phyloP scores from a whole-genome alignment of 352 stramenopile species.

The Pythium monospermum region DNA sequence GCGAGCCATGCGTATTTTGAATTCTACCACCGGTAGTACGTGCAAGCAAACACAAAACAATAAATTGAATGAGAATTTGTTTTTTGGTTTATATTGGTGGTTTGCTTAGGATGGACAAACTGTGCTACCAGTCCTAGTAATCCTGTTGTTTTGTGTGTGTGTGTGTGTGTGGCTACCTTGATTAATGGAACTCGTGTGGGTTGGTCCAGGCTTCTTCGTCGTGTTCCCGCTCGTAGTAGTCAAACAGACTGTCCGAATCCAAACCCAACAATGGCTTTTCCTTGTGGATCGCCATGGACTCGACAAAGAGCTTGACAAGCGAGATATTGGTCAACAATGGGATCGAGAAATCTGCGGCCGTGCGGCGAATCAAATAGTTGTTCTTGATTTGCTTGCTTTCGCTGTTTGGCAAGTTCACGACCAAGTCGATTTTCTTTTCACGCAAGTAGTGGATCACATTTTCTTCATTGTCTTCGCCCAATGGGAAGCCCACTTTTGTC shows the following conservation, averaged over 20 bases:
- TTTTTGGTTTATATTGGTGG: no score
- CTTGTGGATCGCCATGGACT: slow-evolving; percentile 91
- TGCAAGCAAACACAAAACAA: no score
- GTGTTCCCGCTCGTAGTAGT: slow-evolving; percentile 96
- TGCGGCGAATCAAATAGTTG: slow-evolving; percentile 93
- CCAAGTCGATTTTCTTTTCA: slow-evolving; percentile 92
- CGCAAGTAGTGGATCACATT: slow-evolving; percentile 91
- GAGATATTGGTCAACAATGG: slow-evolving; percentile 90
- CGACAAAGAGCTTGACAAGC: slow-evolving; percentile 91
- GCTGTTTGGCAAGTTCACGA: slow-evolving; percentile 91
- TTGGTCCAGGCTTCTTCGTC: slow-evolving; percentile 92
- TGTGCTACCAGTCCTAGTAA: no score
- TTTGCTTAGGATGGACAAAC: no score
- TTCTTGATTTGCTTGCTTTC: slow-evolving; percentile 87
- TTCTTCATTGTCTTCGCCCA: slow-evolving; percentile 54
- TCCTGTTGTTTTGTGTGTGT: no score
- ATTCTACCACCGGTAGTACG: no score
- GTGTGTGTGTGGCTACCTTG: no score
- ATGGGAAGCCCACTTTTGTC: slow-evolving; percentile 79
- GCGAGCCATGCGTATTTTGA: no score
- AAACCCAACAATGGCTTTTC: slow-evolving; percentile 90
- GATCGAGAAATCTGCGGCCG: slow-evolving; percentile 91
- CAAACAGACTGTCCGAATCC: slow-evolving; percentile 94
- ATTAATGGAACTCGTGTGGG: slow-evolving; percentile 95
- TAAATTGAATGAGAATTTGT: no score